These are phyloP conservation scores for Sistotremastrum niveocremeum DNA, from an alignment of 768 basidiomycete genomes.

Conservation along the genomic window DNA sequence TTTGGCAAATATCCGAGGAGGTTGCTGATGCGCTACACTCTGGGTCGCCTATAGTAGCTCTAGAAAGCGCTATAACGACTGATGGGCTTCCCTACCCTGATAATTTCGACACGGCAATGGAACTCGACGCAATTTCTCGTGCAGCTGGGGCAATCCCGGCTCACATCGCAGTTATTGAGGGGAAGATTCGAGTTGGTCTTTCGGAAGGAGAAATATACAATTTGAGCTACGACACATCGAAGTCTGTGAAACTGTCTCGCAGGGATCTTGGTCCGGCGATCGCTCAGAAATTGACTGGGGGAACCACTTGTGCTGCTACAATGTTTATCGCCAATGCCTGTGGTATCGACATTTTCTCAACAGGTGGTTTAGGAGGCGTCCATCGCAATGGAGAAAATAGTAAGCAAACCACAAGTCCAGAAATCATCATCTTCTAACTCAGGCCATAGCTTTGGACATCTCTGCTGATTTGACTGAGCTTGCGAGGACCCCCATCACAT, in stretches of 20 bases:
- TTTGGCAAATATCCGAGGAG: constrained; percentile 24
- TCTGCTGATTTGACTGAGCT: constrained; percentile 91
- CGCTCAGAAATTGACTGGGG: constrained; percentile 56
- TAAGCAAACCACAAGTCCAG: constrained; percentile 16
- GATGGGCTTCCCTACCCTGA: constrained; percentile 82
- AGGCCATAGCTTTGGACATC: constrained; percentile 68
- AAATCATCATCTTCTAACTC: neutral
- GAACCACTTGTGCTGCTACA: constrained; percentile 36
- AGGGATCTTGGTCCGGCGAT: constrained; percentile 73
- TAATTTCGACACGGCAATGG: constrained; percentile 56
- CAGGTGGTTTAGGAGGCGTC: constrained; percentile 58
- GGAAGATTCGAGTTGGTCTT: constrained; percentile 80
- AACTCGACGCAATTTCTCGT: constrained; percentile 63
- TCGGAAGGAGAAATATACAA: constrained; percentile 46
- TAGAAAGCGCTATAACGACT: constrained; percentile 86
- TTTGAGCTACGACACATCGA: constrained; percentile 40
- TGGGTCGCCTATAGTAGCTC: constrained; percentile 64
- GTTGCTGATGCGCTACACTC: constrained; percentile 64
- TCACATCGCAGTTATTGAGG: constrained; percentile 75
- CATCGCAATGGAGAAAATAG: constrained; percentile 64
- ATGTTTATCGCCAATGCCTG: constrained; percentile 9
- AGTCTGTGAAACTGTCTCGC: constrained; percentile 56
- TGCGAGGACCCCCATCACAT: constrained; percentile 75
- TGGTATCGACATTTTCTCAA: constrained; percentile 4
- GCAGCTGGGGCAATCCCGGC: constrained; percentile 73